Evolutionary conservation across 2,329 filamentous ascomycete species (phyloP).

Genomic region (Gyromitra esculenta): DNA sequence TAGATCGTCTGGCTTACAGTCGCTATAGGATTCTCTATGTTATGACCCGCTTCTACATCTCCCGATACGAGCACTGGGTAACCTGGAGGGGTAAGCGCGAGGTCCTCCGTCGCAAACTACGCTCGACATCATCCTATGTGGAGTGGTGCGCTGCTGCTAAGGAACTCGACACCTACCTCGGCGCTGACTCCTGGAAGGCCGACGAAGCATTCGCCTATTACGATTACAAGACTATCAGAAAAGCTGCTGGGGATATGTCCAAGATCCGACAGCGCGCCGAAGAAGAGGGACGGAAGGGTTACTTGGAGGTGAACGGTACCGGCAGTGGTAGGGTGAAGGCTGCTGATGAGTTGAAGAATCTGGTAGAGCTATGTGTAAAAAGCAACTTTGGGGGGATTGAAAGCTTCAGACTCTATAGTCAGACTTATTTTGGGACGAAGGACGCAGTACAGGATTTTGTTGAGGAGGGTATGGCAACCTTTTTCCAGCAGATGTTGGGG

Average conservation of each 20-base stretch:
- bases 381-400: conserved; percentile 97
- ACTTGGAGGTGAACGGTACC: conserved; percentile 58
- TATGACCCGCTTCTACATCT: conserved; percentile 86
- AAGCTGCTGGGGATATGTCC: conserved; percentile 79
- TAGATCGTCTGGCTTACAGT: conserved; percentile 2
- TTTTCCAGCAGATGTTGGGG: neutral
- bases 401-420: conserved; percentile 92
- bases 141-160: conserved; percentile 86
- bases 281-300: conserved; percentile 67
- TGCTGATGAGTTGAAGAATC: conserved; percentile 77
- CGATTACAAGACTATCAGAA: conserved; percentile 81
- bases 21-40: conserved; percentile 73
- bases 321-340: conserved; percentile 62
- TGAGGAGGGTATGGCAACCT: conserved; percentile 72
- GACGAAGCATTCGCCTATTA: conserved; percentile 84
- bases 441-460: conserved; percentile 88
- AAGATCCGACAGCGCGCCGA: conserved; percentile 68
- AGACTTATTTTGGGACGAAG: conserved; percentile 98
- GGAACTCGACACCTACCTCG: conserved; percentile 80
- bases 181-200: conserved; percentile 81
- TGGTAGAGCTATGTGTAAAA: conserved; percentile 92
- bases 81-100: conserved; percentile 87
- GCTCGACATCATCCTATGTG: conserved; percentile 75
- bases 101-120: conserved; percentile 74
- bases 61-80: conserved; percentile 87